Evolutionary conservation across 2,329 filamentous ascomycete genomes (phyloP).

Genomic region (Gyromitra esculenta): DNA sequence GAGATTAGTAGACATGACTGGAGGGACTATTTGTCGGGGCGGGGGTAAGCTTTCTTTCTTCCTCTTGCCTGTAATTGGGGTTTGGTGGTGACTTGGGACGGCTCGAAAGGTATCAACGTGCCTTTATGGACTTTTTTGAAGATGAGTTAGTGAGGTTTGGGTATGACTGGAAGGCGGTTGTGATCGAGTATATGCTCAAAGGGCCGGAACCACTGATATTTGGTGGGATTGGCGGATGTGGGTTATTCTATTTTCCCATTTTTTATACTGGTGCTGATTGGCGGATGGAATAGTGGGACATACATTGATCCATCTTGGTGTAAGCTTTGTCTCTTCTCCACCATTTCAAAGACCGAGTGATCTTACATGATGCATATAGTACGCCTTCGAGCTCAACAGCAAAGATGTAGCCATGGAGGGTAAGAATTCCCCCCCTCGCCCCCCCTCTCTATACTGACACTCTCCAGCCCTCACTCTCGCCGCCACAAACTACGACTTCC

Average conservation of each 20-base stretch:
- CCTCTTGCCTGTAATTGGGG: background rate
- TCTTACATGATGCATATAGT: slow-evolving; percentile 60
- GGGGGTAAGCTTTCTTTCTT: slow-evolving; percentile 63
- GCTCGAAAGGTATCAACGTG: slow-evolving; percentile 76
- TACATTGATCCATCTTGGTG: slow-evolving; percentile 89
- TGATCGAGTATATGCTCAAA: slow-evolving; percentile 78
- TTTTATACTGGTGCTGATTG: background rate
- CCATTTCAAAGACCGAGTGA: slow-evolving; percentile 48
- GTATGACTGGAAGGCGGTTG: slow-evolving; percentile 85
- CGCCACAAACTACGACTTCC: slow-evolving; percentile 68
- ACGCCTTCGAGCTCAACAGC: slow-evolving; percentile 87
- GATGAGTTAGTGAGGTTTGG: slow-evolving; percentile 79
- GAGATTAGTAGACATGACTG: slow-evolving; percentile 87
- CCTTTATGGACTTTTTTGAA: slow-evolving; percentile 94
- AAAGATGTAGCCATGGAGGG: slow-evolving; percentile 85
- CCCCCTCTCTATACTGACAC: background rate
- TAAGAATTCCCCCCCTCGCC: background rate
- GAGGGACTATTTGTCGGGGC: slow-evolving; percentile 82
- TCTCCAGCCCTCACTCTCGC: slow-evolving; percentile 73
- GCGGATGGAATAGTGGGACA: slow-evolving; percentile 73
- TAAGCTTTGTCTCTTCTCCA: slow-evolving; percentile 14
- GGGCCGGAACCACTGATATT: slow-evolving; percentile 82
- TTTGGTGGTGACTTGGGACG: background rate
- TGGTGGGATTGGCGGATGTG: slow-evolving; percentile 80
- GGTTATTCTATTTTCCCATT: slow-evolving; percentile 59